Evolutionary conservation across 1,139 yeast species (phyloP), one percentile per base, ranked within the genome.

Genomic region (Magnusiomyces sp.): DNA sequence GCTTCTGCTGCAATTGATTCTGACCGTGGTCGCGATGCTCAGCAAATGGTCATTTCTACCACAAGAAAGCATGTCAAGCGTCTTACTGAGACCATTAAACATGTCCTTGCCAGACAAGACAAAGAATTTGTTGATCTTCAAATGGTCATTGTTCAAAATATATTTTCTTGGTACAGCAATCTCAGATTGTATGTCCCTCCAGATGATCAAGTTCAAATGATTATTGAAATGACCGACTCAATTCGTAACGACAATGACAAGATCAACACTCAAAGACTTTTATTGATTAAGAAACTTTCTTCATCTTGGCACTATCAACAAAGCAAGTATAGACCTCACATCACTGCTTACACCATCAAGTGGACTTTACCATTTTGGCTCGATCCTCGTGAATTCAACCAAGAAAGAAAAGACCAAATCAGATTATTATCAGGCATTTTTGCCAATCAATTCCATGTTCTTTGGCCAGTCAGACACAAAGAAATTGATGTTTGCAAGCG

Each of bases 241-340:
- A 56, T 62, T 27, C 55, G 61, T 38, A 46, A 51, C 11, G 62
- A 58, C 42, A 54, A 56, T 31, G 60, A 79, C 57, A 75, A 73
- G 57, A 70, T 81, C 46, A 71, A 79, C 46, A 71, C 80, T 43
- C 73, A 77, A 45, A 80, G 83, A 57, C 67, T 85, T 53, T 66
- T 82, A 47, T 72, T 84, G 55, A 71, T 81, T 53, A 78, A 80
- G 60, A 71, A 84, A 49, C 67, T 83, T 40, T 73, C 83, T 46
- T 73, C 72, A 40, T 70, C 81, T 2, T 65, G 73, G 59, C 62
- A 79, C 46, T 70, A 73, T 46, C 66, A 70, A 14, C 66, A 65
- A 17, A 63, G 74, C 11, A 56, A 59, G 20, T 66, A 68, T 40
- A 68, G 81, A 42, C 70, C 73, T 10, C 61, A 63, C 13, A 71